Base-by-base conservation (phyloP, 2,329 filamentous ascomycete genomes). In the Phaeosphaeriaceae sp. region DNA sequence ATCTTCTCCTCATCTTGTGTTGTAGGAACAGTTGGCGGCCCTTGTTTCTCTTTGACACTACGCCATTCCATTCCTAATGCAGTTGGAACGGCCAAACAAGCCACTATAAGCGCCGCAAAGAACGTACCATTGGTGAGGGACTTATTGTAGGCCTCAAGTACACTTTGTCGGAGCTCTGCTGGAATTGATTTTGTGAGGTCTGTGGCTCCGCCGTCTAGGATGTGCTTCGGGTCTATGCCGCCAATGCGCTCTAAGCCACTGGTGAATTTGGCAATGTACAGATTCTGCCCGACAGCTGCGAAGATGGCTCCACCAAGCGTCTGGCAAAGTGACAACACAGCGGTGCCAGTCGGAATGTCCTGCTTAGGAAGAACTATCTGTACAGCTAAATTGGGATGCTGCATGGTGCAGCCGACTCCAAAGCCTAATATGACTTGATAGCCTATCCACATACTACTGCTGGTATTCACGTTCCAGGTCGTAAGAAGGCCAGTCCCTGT, bases 1-100 rank as follows among this genome's bases (percentile, higher is more conserved):
- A 41, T 35, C 35, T 53, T 58, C 37, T 62, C 58, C 34, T 56
- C 54, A 18, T 61, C 53, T 36, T 43, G 38, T 13, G 21, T 11
- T 29, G 42, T 35, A 16, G 34, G 13, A 8, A 18, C 13, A 4
- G 28, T 11, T 8, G 43, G 23, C 6, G 46, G 23, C 6, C 32
- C 40, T 30, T 52, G 43, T 5, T 49, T 54, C 16, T 80, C 81
- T 73, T 87, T 88, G 46, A 89, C 83, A 55, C 78, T 87, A 58
- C 76, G 79, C 85, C 85, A 89, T 69, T 88, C 84, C 71, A 89
- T 81, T 1, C 73, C 70, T 1, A 80, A 52, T 0, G 80, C 76
- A 0, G 82, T 85, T 3, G 87, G 47, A 9, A 87, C 71, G 2
- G 77, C 78, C 3, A 87, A 56, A 21, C 76, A 78, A 1, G 81